These are phyloP conservation scores for Tetracladium marchalianum DNA, from an alignment of 495 filamentous ascomycete species.

Conservation along the genomic window DNA sequence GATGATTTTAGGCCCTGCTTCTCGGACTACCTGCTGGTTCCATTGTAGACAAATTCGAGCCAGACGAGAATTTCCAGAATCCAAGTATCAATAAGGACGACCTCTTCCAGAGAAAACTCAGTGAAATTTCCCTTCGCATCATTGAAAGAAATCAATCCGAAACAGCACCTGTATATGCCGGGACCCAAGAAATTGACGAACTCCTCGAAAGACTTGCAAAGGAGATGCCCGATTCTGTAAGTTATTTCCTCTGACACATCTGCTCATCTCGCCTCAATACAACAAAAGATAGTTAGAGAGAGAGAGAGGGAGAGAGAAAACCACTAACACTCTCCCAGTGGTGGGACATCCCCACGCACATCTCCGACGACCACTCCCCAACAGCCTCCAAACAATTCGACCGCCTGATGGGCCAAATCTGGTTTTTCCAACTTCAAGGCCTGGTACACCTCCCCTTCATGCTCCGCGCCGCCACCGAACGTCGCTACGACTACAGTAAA, in stretches of 20 bases:
- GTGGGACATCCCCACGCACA: conserved; percentile 11
- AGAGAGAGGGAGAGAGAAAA: too few species aligned
- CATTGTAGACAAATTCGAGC: conserved; percentile 24
- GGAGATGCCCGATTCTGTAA: conserved; percentile 28
- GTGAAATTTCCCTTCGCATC: conserved; percentile 26
- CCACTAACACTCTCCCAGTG: conserved; percentile 10
- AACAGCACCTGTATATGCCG: conserved; percentile 7
- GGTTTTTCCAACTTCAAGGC: conserved; percentile 32
- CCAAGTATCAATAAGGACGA: conserved; percentile 1
- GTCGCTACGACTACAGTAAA: conserved; percentile 38
- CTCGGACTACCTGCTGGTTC: conserved; percentile 31
- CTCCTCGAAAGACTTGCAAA: conserved; percentile 27
- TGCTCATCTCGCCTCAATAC: not conserved
- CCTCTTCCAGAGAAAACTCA: conserved; percentile 15
- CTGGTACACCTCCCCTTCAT: conserved; percentile 38
- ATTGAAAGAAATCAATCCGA: conserved; percentile 30
- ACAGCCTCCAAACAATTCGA: conserved; percentile 24
- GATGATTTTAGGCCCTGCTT: conserved; percentile 22
- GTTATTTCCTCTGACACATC: not conserved
- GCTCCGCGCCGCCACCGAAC: conserved; percentile 31
- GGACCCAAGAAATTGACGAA: conserved; percentile 34
- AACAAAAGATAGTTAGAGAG: conserved; percentile 2
- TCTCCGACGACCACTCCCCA: not conserved
- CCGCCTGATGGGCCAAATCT: conserved; percentile 28
- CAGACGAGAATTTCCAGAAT: conserved; percentile 21